Base-by-base conservation (phyloP, 1,284 basidiomycete species). In the Leccinum glutinopallens region DNA sequence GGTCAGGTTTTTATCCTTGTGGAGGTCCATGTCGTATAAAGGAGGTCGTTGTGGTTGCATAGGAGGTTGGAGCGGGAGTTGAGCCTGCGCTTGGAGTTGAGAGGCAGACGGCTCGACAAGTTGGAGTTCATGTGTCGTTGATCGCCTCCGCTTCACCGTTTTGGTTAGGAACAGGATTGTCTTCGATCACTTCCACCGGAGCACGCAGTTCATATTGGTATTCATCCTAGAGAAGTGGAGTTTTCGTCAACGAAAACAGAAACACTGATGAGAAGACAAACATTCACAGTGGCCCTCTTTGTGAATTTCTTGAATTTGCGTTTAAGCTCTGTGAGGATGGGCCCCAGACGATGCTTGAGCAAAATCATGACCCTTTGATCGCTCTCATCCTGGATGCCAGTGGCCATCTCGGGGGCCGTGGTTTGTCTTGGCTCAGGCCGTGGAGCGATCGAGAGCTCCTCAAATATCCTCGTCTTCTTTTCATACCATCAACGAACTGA, bases 251-350 rank as follows among this genome's bases (percentile, higher is more conserved):
- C 5, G 58, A n/a, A 59, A 35, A 7, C 12, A 39, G 10, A 62
- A 64, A 12, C 3, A 64, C 60, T 13, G 60, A 43, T 62, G n/a
- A 51, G 12, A 41, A 60, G 63, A 15, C 65, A 37, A 63, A 41
- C 58, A 83, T 88, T 73, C 70, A 95, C 94, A 73, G 84, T 87
- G 54, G 94, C 92, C 53, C 86, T 81, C 75, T 95, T 92, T 0
- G 89, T 93, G 73, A 97, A 97, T 69, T 93, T 85, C 80, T 95
- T 95, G 79, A 93, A 97, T 79, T 97, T 96, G 75, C 94, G 88
- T 80, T 94, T 94, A 69, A 99, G 80, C 76, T 98, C 96, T 2
- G 85, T 86, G 49, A 98, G 79, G 59, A 98, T 91, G 0, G 93
- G 92, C 0, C 93, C 92, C 6, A 99, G 84, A 10, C 93, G 86